A percentile compares a stretch with the other conserved stretches of the same genome.
Conservation (phyloP, 2,329 filamentous ascomycete species). For the Aspergillus spinulosporus region DNA sequence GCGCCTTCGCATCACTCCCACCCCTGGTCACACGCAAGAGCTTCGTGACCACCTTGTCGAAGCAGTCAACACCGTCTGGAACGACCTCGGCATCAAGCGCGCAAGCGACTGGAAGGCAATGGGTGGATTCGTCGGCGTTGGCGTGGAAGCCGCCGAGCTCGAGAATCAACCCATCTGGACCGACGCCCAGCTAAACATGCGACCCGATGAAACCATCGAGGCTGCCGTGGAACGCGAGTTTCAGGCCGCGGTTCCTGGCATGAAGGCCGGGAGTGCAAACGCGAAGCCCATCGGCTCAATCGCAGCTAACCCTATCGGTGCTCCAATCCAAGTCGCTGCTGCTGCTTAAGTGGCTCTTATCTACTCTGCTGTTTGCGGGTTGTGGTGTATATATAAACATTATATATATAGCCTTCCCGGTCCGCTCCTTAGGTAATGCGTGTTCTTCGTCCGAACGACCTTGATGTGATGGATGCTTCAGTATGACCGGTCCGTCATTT, state of each 20-base stretch:
- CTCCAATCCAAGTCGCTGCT: conserved; percentile 30
- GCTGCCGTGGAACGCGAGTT: conserved; percentile 55
- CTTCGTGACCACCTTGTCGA: conserved; percentile 82
- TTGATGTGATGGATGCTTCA: conserved; percentile 7
- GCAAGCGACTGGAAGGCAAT: conserved; percentile 88
- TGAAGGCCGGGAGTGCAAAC: conserved; percentile 28
- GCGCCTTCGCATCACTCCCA: conserved; percentile 91
- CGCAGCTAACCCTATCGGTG: conserved; percentile 21
- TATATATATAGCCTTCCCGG: conserved; percentile 3
- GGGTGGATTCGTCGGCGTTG: conserved; percentile 93
- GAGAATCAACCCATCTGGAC: conserved; percentile 82
- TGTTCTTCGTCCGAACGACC: not conserved
- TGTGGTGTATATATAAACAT: not conserved
- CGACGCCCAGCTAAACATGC: conserved; percentile 77
- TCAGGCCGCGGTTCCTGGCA: conserved; percentile 18
- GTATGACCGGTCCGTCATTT: conserved; percentile 12
- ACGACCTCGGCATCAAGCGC: conserved; percentile 82
- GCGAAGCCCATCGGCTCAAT: conserved; percentile 18
- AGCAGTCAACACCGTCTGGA: conserved; percentile 86
- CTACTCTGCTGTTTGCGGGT: not conserved
- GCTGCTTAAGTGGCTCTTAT: conserved; percentile 26
- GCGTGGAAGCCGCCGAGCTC: conserved; percentile 62
- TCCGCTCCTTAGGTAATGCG: conserved; percentile 12
- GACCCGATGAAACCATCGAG: conserved; percentile 58
- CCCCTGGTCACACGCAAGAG: conserved; percentile 82